Evolutionary conservation across 169 alveolate species (phyloP).

Genomic region (Toxoplasma gondii): DNA sequence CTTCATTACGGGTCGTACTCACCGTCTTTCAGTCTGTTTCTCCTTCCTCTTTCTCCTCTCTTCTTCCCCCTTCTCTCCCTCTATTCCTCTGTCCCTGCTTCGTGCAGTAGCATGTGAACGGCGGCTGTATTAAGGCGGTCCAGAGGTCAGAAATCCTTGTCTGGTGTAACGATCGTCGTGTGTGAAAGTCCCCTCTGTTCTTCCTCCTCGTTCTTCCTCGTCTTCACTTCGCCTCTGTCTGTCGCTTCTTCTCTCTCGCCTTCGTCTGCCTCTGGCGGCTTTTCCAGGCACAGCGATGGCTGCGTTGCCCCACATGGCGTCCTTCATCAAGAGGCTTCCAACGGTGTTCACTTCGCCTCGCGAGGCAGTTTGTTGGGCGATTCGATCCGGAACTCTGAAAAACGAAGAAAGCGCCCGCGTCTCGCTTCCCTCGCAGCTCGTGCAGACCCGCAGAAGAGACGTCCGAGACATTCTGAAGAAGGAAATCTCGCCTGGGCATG

Average conservation of each 20-base stretch:
- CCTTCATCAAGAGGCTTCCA: slow-evolving; percentile 85
- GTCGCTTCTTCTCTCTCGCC: background rate
- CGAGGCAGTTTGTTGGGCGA: slow-evolving; percentile 85
- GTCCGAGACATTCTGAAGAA: background rate
- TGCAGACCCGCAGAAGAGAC: slow-evolving; percentile 60
- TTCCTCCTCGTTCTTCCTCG: background rate
- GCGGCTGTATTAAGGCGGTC: background rate
- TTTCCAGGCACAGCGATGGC: slow-evolving; percentile 87
- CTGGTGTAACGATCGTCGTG: too few species aligned
- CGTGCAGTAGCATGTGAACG: too few species aligned
- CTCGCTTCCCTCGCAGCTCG: slow-evolving; percentile 84
- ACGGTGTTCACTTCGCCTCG: slow-evolving; percentile 79
- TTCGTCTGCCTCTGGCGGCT: background rate
- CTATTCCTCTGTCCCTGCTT: background rate
- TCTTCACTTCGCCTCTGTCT: background rate
- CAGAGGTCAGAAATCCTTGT: too few species aligned
- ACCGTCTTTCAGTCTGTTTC: background rate
- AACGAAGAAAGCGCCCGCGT: slow-evolving; percentile 86
- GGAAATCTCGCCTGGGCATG: slow-evolving; percentile 6
- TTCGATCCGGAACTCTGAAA: slow-evolving; percentile 77
- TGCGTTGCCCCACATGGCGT: slow-evolving; percentile 91
- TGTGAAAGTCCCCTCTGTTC: slow-evolving; percentile 3
- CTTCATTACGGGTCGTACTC: background rate
- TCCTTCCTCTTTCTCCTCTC: background rate
- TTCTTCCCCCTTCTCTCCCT: background rate